These are phyloP conservation scores for Fusarium goolgardi DNA, from an alignment of 2,329 filamentous ascomycete species.

Conservation along the genomic window DNA sequence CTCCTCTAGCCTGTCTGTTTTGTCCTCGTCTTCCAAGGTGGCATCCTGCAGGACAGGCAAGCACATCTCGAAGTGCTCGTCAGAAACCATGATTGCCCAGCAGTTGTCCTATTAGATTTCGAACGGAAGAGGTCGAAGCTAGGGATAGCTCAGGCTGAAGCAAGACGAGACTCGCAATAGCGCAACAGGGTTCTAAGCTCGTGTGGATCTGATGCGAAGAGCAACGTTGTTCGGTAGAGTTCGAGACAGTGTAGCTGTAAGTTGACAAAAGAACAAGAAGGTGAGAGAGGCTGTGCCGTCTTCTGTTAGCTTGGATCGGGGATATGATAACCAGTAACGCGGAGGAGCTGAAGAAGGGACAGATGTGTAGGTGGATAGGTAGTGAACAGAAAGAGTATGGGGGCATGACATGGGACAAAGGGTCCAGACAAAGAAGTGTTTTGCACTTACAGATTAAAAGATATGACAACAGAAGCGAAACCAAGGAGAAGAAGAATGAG, in stretches of 20 bases:
- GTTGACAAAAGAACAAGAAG: constrained; percentile 29
- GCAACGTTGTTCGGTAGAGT: constrained; percentile 17
- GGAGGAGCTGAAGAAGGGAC: constrained; percentile 36
- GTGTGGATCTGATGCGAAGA: constrained; percentile 27
- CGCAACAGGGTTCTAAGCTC: constrained; percentile 33
- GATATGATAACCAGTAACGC: constrained; percentile 20
- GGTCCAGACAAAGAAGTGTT: constrained; percentile 26
- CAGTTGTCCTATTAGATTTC: constrained; percentile 19
- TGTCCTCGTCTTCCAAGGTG: constrained; percentile 90
- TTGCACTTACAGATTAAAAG: constrained; percentile 42
- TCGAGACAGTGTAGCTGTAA: constrained; percentile 17
- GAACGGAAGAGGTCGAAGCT: constrained; percentile 26
- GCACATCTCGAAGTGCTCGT: constrained; percentile 92
- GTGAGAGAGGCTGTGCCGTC: constrained; percentile 38
- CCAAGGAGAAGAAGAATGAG: constrained; percentile 17
- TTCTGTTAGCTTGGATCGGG: constrained; percentile 33
- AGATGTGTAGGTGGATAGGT: constrained; percentile 32
- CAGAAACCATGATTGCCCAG: constrained; percentile 80
- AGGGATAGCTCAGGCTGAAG: constrained; percentile 29
- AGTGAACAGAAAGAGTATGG: constrained; percentile 34
- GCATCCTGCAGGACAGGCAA: constrained; percentile 87
- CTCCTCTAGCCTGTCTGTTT: constrained; percentile 90
- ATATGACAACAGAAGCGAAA: constrained; percentile 31
- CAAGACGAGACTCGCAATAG: constrained; percentile 27
- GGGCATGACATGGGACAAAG: constrained; percentile 18